These are phyloP conservation scores for Amanita rimosa DNA, from an alignment of 768 basidiomycete genomes.

Conservation along the genomic window DNA sequence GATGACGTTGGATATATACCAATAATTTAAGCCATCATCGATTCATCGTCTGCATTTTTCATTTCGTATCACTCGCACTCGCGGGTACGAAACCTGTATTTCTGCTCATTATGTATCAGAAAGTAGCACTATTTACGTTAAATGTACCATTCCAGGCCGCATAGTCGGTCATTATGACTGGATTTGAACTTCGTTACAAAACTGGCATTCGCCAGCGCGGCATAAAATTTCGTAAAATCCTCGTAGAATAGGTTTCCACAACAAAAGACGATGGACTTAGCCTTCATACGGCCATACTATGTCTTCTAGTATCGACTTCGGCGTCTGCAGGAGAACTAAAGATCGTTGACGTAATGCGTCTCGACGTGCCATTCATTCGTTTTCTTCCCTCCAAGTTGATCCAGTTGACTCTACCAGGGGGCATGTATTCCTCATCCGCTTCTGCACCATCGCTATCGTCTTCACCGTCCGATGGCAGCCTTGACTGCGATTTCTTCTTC, in stretches of 20 bases:
- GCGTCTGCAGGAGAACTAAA: slow-evolving; percentile 23
- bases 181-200: background rate
- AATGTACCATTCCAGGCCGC: background rate
- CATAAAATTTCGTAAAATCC: background rate
- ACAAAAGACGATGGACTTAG: background rate
- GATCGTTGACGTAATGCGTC: slow-evolving; percentile 8
- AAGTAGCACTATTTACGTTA: slow-evolving; percentile 2
- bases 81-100: background rate
- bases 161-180: background rate
- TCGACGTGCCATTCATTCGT: slow-evolving; percentile 13
- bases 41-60: background rate
- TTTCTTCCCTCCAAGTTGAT: slow-evolving; percentile 48
- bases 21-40: background rate
- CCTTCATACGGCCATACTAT: slow-evolving; percentile 53
- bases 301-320: slow-evolving; percentile 46
- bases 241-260: background rate
- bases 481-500: slow-evolving; percentile 39
- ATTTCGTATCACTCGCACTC: background rate
- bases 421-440: slow-evolving; percentile 55
- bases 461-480: slow-evolving; percentile 29
- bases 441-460: slow-evolving; percentile 57
- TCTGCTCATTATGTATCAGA: background rate
- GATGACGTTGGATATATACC: slow-evolving; percentile 46
- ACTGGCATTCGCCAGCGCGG: background rate
- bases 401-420: slow-evolving; percentile 25